A percentile compares a stretch with the other conserved stretches of the same genome.
Conservation (phyloP, 2,329 filamentous ascomycete species). For the Fusarium sp. region DNA sequence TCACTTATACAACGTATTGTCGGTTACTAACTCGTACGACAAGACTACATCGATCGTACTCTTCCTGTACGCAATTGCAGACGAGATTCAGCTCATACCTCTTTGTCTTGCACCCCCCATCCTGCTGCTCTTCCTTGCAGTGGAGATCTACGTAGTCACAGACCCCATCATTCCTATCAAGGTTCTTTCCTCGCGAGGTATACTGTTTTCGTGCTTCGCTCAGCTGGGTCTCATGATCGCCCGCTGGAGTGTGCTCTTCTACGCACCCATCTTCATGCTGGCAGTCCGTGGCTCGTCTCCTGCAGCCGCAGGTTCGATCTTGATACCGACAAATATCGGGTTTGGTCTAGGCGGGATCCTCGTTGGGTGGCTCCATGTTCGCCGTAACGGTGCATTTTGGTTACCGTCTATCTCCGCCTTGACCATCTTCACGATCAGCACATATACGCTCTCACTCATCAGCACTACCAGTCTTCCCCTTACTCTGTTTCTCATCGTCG, state of each 20-base stretch:
- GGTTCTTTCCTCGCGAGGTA: constrained; percentile 75
- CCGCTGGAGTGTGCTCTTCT: constrained; percentile 84
- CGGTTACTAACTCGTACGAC: constrained; percentile 4
- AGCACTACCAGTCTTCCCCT: constrained; percentile 64
- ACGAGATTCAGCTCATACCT: constrained; percentile 67
- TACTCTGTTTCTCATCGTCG: constrained; percentile 65
- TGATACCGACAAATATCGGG: constrained; percentile 84
- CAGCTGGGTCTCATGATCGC: constrained; percentile 84
- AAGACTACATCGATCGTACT: constrained; percentile 74
- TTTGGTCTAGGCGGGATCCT: constrained; percentile 80
- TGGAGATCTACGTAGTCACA: constrained; percentile 70
- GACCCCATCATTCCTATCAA: constrained; percentile 81
- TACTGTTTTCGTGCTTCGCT: constrained; percentile 77
- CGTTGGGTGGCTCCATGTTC: constrained; percentile 81
- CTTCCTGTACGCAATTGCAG: constrained; percentile 77
- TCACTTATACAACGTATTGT: not conserved
- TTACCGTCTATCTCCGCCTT: constrained; percentile 69
- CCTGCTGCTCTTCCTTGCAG: constrained; percentile 66
- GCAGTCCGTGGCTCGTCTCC: constrained; percentile 77
- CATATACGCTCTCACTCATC: constrained; percentile 66
- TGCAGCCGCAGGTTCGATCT: constrained; percentile 76
- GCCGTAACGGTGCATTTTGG: constrained; percentile 79
- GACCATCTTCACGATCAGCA: constrained; percentile 68
- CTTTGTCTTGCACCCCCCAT: constrained; percentile 67
- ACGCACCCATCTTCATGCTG: constrained; percentile 81